Percentiles rank a stretch among this genome's conserved stretches.
These are phyloP conservation scores for Zymoseptoria passerinii DNA, from an alignment of 2,329 filamentous ascomycete species.

Conservation along the genomic window DNA sequence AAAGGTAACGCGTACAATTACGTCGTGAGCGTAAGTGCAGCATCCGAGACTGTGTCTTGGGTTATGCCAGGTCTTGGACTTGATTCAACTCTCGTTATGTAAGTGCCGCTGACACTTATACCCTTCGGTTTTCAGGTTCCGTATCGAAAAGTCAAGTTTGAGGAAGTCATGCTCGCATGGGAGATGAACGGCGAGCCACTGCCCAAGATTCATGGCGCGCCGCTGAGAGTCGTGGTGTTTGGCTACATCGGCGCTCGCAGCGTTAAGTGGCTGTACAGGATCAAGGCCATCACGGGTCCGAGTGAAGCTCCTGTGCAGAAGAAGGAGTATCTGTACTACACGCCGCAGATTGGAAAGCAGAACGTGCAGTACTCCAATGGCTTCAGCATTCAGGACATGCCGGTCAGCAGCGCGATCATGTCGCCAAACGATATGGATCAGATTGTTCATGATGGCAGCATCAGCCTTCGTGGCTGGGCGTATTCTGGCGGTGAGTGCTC, in stretches of 20 bases:
- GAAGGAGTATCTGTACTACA: conserved; percentile 61
- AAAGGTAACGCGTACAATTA: conserved; percentile 58
- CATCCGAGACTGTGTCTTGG: conserved; percentile 17
- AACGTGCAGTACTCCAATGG: conserved; percentile 46
- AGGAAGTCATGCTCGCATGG: conserved; percentile 51
- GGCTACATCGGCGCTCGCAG: conserved; percentile 59
- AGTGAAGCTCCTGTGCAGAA: conserved; percentile 54
- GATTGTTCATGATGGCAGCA: conserved; percentile 52
- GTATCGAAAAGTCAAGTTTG: conserved; percentile 59
- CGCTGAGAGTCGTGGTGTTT: conserved; percentile 36
- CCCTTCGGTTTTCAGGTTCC: conserved; percentile 38
- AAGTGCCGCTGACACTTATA: no score
- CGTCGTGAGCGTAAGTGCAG: conserved; percentile 40
- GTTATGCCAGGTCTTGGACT: no score
- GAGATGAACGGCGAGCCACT: conserved; percentile 58
- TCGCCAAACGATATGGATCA: conserved; percentile 52
- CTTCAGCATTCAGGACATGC: conserved; percentile 65
- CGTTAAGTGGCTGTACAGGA: conserved; percentile 59
- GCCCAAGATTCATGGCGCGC: conserved; percentile 58
- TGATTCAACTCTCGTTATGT: no score
- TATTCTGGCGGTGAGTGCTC: conserved; percentile 28
- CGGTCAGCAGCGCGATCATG: conserved; percentile 60
- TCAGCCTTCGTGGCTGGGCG: conserved; percentile 44
- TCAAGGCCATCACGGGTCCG: conserved; percentile 52
- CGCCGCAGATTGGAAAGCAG: conserved; percentile 60